These are phyloP conservation scores for Phlebiopsis flavidoalba DNA, from an alignment of 768 basidiomycete genomes.

Conservation along the genomic window DNA sequence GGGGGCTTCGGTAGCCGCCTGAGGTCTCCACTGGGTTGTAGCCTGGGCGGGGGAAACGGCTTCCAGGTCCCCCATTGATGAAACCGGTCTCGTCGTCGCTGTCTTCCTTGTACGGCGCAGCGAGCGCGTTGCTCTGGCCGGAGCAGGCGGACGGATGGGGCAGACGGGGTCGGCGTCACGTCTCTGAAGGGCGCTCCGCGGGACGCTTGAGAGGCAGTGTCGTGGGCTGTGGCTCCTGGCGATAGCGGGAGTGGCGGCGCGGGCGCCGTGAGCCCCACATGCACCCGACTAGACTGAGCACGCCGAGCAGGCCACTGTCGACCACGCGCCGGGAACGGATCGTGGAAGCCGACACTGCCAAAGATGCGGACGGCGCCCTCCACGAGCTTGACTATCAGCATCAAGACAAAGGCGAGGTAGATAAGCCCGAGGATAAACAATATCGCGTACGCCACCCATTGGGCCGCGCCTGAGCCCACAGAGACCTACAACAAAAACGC, in stretches of 20 bases:
- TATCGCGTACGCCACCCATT: constrained; percentile 94
- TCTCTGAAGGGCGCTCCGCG: constrained; percentile 19
- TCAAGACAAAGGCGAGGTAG: constrained; percentile 75
- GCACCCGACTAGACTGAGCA: constrained; percentile 63
- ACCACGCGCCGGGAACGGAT: constrained; percentile 70
- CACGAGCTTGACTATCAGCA: constrained; percentile 79
- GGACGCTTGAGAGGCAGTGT: constrained; percentile 22
- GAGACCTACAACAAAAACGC: constrained; percentile 53
- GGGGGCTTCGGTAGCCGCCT: constrained; percentile 20
- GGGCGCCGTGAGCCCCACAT: constrained; percentile 49
- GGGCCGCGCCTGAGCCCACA: constrained; percentile 72
- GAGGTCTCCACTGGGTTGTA: constrained; percentile 42
- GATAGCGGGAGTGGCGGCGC: constrained; percentile 12
- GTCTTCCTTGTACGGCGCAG: constrained; percentile 71
- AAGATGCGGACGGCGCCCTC: constrained; percentile 80
- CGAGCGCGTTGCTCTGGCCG: constrained; percentile 79
- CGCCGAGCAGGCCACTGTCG: constrained; percentile 86
- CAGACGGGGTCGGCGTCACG: constrained; percentile 40
- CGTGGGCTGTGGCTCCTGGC: constrained; percentile 15
- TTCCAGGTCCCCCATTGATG: constrained; percentile 95
- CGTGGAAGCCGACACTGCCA: constrained; percentile 79
- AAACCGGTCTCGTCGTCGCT: constrained; percentile 75
- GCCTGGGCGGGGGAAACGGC: constrained; percentile 48
- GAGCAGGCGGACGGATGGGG: constrained; percentile 66
- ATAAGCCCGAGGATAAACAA: constrained; percentile 78